Conservation (phyloP, 352 stramenopile species). For the Phytophthora ramorum region DNA sequence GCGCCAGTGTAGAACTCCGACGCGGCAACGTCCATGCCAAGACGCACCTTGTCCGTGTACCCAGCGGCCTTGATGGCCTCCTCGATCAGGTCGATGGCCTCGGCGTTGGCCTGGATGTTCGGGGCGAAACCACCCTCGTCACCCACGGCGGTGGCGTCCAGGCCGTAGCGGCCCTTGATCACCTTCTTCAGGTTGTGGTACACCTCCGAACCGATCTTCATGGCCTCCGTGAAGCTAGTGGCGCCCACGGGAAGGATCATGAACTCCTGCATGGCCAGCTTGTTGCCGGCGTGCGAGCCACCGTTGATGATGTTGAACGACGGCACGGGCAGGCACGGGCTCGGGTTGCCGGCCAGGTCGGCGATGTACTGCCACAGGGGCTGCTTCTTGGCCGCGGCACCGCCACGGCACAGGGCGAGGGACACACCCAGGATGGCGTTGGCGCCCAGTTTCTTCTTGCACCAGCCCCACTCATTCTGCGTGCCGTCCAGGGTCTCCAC, state of each 20-base stretch:
- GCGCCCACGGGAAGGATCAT: constrained; percentile 97
- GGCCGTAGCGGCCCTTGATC: constrained; percentile 98
- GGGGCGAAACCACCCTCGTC: constrained; percentile 99
- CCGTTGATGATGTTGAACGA: constrained; percentile 99
- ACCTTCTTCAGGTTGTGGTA: constrained; percentile 99
- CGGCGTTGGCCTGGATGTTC: constrained; percentile 96
- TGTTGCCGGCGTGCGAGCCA: constrained; percentile 98
- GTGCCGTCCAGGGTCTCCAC: constrained; percentile 97
- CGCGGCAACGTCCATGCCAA: constrained; percentile 98
- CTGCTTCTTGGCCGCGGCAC: constrained; percentile 94
- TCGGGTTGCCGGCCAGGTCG: constrained; percentile 97
- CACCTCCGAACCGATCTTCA: constrained; percentile 98
- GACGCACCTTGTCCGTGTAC: constrained; percentile 96
- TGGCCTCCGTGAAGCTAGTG: constrained; percentile 93
- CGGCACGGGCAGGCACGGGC: constrained; percentile 95
- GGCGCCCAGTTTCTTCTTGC: constrained; percentile 97
- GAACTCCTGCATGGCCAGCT: constrained; percentile 99
- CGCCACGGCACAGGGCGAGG: constrained; percentile 96
- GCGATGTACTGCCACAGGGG: constrained; percentile 99
- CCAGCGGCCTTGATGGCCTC: constrained; percentile 96
- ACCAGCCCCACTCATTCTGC: constrained; percentile 95
- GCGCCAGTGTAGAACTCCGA: constrained; percentile 97
- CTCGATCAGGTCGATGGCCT: constrained; percentile 97
- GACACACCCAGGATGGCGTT: constrained; percentile 99
- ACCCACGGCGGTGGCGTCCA: constrained; percentile 98